Evolutionary conservation across 257 asterid genomes (phyloP).

Genomic region (Nicotiana sylvestris): DNA sequence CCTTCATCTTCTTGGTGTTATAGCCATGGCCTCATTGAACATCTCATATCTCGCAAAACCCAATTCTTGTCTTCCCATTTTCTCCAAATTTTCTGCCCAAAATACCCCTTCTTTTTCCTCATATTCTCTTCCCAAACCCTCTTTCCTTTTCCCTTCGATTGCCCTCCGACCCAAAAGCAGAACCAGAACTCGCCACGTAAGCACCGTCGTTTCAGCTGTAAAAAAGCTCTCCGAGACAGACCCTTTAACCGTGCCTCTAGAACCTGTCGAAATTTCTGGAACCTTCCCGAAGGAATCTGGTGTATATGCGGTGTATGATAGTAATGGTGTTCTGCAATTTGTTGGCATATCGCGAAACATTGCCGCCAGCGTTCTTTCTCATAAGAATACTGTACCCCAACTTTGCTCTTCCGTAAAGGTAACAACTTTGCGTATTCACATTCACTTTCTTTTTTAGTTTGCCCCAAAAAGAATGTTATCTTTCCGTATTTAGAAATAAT

Average conservation of each 20-base stretch:
- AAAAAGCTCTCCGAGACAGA: constrained; percentile 65
- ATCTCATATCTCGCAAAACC: constrained; percentile 28
- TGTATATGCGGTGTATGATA: constrained; percentile 74
- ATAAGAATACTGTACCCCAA: constrained; percentile 73
- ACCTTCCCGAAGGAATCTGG: constrained; percentile 63
- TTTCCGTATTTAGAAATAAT: too few relatives aligned
- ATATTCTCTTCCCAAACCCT: constrained; percentile 35
- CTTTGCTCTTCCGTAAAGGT: constrained; percentile 86
- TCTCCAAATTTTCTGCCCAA: constrained; percentile 30
- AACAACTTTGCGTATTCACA: not conserved
- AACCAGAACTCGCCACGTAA: constrained; percentile 26
- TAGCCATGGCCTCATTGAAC: constrained; percentile 21
- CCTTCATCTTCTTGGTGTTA: too few relatives aligned
- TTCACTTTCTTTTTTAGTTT: not conserved
- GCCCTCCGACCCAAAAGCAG: constrained; percentile 21
- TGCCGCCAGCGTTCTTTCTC: constrained; percentile 65
- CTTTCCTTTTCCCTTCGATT: constrained; percentile 30
- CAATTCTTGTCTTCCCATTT: constrained; percentile 16
- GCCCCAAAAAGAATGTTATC: too few relatives aligned
- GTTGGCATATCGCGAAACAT: constrained; percentile 81
- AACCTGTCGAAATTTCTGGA: constrained; percentile 30
- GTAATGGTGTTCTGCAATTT: constrained; percentile 64
- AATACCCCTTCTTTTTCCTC: constrained; percentile 31
- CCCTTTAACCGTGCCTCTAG: constrained; percentile 45
- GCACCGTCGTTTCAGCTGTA: constrained; percentile 55